Base-by-base conservation (phyloP, 768 basidiomycete species). In the Phallus indusiatus region DNA sequence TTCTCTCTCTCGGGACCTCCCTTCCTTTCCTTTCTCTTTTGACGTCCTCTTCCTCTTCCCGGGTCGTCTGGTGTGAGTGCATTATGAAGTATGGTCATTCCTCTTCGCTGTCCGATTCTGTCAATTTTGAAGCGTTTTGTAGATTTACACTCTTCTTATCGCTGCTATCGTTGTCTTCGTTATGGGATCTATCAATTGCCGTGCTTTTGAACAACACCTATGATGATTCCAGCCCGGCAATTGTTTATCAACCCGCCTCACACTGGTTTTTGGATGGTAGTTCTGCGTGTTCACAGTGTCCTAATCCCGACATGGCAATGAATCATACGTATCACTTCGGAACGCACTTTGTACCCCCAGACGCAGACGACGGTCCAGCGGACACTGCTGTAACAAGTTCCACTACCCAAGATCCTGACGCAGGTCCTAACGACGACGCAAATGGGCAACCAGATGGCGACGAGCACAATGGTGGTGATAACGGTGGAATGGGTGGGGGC, bases 261-360 rank as follows among this genome's bases (percentile, higher is more conserved):
- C 68, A 67, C 16, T 78, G 77, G 77, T 66, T 34, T 36, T 34
- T 11, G 14, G 47, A n/a, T 14, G 24, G 14, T 21, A 46, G 21
- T 60, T 1, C 18, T 12, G 33, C 24, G 4, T 75, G 72, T 63
- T 49, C 66, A n/a, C 53, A 63, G 10, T 75, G 75, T 64, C 56
- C 71, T 9, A 64, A 69, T 55, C 69, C 71, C 0, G 65, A 66
- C 20, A 12, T 63, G 33, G 69, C 71, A 5, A 62, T 56, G 37
- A 60, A 67, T 20, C 21, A 64, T 1, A 72, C 75, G 10, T 77
- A 68, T 59, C 76, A 78, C 63, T 68, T 72, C 61, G 74, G 69
- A 16, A 65, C 69, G 11, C 66, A 73, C 60, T 7, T 28, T 22
- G 47, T 53, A 20, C 24, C 60, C 51, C 56, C 61, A 14, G 55